A percentile compares a stretch with the other conserved stretches of the same genome.
Conservation (phyloP, 1,284 basidiomycete genomes). For the Chalciporus piperatoides region DNA sequence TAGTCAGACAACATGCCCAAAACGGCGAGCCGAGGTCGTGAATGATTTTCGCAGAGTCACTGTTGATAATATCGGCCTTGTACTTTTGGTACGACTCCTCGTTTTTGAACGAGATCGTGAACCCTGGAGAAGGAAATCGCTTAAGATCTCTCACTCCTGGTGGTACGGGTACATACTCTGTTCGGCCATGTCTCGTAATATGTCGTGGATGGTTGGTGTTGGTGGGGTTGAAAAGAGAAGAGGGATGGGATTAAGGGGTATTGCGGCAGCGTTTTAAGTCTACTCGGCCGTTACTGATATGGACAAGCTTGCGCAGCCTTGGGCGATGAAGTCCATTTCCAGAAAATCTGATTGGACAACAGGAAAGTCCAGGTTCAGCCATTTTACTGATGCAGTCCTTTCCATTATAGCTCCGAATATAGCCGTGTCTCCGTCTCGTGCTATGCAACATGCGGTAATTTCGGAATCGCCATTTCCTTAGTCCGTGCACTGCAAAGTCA, state of each 20-base stretch:
- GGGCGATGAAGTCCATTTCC: no score
- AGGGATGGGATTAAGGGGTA: background rate
- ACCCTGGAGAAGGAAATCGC: constrained; percentile 8
- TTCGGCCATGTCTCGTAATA: constrained; percentile 11
- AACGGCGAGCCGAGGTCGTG: no score
- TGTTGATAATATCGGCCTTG: constrained; percentile 11
- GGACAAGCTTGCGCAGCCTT: background rate
- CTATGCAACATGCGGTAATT: no score
- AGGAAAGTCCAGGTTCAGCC: no score
- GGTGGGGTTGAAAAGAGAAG: background rate
- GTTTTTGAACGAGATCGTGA: constrained; percentile 16
- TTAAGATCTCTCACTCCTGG: background rate
- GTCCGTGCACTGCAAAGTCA: no score
- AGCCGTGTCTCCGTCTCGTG: no score
- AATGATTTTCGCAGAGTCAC: no score
- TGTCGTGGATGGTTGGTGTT: background rate
- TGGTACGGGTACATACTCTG: constrained; percentile 11
- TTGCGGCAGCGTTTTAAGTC: background rate
- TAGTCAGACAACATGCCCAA: background rate
- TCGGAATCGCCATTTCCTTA: no score
- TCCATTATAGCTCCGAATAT: no score
- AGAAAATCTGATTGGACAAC: no score
- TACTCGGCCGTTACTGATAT: background rate
- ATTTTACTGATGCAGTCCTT: no score
- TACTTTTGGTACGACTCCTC: constrained; percentile 13